Evolutionary conservation across 2,329 filamentous ascomycete genomes (phyloP).

Genomic region (Cercospora sp.): DNA sequence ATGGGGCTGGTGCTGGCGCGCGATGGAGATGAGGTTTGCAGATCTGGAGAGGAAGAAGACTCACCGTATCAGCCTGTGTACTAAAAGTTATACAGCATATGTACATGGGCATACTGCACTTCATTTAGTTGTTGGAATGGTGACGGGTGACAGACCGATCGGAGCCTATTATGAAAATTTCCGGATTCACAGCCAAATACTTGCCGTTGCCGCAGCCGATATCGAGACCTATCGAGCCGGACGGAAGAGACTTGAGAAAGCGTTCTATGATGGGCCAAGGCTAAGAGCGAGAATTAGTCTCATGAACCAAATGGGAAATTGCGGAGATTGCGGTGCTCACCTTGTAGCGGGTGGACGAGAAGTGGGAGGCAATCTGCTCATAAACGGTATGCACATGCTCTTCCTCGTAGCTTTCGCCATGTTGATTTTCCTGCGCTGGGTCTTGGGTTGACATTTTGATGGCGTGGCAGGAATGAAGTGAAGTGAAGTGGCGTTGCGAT

Average conservation of each 20-base stretch:
- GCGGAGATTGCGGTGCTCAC: slow-evolving; percentile 39
- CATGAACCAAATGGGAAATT: background rate
- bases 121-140: too few relatives aligned
- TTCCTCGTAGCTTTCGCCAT: slow-evolving; percentile 69
- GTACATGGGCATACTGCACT: too few relatives aligned
- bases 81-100: background rate
- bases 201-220: slow-evolving; percentile 97
- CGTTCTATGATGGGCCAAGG: slow-evolving; percentile 89
- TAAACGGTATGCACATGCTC: slow-evolving; percentile 91
- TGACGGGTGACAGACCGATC: slow-evolving; percentile 65
- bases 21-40: slow-evolving; percentile 59
- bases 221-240: slow-evolving; percentile 81
- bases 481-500: background rate
- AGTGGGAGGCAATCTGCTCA: slow-evolving; percentile 80
- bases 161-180: slow-evolving; percentile 78
- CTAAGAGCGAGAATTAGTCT: slow-evolving; percentile 48
- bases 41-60: slow-evolving; percentile 48
- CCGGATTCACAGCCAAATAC: slow-evolving; percentile 77
- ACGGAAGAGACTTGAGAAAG: slow-evolving; percentile 67
- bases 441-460: slow-evolving; percentile 1
- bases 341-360: slow-evolving; percentile 75
- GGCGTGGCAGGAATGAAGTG: background rate
- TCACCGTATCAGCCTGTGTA: slow-evolving; percentile 17
- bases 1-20: slow-evolving; percentile 59
- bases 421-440: background rate